These are phyloP conservation scores for Chaetoscypha palmicola DNA, from an alignment of 2,329 filamentous ascomycete genomes.

Conservation along the genomic window DNA sequence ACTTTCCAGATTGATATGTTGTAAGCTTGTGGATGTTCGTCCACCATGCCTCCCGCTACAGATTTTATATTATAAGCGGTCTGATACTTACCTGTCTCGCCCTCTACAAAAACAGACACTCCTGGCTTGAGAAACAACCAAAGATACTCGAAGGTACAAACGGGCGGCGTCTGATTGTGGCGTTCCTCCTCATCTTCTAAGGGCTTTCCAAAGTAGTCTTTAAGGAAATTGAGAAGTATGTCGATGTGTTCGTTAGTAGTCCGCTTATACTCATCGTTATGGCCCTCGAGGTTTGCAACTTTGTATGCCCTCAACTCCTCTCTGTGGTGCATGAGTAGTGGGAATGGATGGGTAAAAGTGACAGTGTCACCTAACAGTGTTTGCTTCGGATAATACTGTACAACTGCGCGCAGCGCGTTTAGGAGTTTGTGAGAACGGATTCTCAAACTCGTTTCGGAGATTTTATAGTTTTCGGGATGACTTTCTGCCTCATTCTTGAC, in stretches of 20 bases:
- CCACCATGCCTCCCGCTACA: neutral
- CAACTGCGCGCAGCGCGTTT: too few relatives aligned
- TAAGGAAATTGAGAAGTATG: neutral
- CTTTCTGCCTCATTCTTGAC: too few relatives aligned
- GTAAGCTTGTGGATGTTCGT: neutral
- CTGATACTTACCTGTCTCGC: neutral
- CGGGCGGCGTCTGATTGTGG: neutral
- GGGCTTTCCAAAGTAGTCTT: neutral
- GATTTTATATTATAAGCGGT: neutral
- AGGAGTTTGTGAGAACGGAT: too few relatives aligned
- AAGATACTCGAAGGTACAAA: neutral
- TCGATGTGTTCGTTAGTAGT: slow-evolving; percentile 1
- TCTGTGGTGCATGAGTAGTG: too few relatives aligned
- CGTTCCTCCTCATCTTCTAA: neutral
- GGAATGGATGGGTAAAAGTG: too few relatives aligned
- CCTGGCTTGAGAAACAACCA: slow-evolving; percentile 1
- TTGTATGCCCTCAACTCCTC: too few relatives aligned
- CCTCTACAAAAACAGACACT: neutral
- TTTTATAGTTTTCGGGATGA: too few relatives aligned
- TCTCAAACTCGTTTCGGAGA: too few relatives aligned
- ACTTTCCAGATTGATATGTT: neutral
- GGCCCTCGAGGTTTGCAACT: too few relatives aligned
- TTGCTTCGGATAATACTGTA: too few relatives aligned
- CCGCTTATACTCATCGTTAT: too few relatives aligned
- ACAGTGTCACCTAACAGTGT: too few relatives aligned